Percentiles rank a stretch among this genome's conserved stretches.
Evolutionary conservation across 371 early-diverging fungal genomes (phyloP).

Genomic region (Massospora cicadina): DNA sequence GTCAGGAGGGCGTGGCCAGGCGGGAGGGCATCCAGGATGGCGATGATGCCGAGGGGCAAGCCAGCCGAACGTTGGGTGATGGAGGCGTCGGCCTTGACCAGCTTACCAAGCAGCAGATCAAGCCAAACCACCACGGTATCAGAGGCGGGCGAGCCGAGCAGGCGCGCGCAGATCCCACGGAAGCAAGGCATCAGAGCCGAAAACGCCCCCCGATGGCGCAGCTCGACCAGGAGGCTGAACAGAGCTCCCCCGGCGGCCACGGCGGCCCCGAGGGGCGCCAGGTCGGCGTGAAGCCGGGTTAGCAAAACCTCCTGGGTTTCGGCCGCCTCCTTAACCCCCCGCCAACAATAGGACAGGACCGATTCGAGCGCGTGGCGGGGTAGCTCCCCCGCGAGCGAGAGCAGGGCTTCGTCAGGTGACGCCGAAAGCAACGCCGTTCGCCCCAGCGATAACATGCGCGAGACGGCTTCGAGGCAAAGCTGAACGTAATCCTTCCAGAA

Average conservation of each 20-base stretch:
- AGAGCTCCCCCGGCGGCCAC: not conserved
- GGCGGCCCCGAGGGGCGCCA: not conserved
- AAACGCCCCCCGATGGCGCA: not conserved
- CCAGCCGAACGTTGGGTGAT: constrained; percentile 91
- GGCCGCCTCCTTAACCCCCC: constrained; percentile 76
- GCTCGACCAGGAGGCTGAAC: not conserved
- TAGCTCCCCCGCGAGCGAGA: not conserved
- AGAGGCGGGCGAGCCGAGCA: not conserved
- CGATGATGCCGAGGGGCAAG: constrained; percentile 71
- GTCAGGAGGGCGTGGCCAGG: constrained; percentile 39
- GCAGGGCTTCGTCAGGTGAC: not conserved
- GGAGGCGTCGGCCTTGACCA: constrained; percentile 25
- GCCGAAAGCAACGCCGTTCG: not conserved
- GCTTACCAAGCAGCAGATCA: not conserved
- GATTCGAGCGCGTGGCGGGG: constrained; percentile 15
- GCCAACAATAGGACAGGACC: constrained; percentile 78
- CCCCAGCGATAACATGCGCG: not conserved
- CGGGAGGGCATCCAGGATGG: constrained; percentile 58
- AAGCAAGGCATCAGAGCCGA: not conserved
- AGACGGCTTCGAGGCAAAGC: not conserved
- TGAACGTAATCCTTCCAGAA: not conserved
- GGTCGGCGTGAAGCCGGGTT: not conserved
- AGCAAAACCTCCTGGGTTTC: not conserved
- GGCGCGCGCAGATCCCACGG: not conserved
- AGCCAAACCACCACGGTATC: not conserved